Conservation (phyloP, 2,329 filamentous ascomycete genomes). For the Gremmenia infestans region DNA sequence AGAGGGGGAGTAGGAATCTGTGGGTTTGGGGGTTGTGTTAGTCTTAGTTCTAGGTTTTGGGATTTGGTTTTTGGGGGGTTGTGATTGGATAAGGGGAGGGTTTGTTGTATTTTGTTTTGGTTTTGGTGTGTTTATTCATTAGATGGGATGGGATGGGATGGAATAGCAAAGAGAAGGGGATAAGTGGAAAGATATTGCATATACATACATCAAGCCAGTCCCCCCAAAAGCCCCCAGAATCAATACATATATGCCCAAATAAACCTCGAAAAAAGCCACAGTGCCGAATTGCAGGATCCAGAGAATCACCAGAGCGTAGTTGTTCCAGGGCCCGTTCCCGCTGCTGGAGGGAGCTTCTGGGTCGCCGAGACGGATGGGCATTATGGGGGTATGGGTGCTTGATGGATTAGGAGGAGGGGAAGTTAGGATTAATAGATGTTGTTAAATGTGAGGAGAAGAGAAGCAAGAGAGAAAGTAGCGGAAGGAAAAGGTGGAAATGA, state of each 20-base stretch:
- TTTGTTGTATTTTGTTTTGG: too few relatives aligned
- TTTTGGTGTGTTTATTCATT: too few relatives aligned
- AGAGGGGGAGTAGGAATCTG: not conserved
- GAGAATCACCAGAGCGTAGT: not conserved
- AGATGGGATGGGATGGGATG: too few relatives aligned
- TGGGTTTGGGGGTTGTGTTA: not conserved
- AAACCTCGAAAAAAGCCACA: not conserved
- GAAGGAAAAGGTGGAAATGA: not conserved
- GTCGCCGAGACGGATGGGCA: constrained; percentile 1
- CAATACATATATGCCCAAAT: not conserved
- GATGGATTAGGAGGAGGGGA: not conserved
- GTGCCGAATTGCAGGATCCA: not conserved
- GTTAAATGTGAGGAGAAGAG: not conserved
- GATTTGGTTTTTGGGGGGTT: not conserved
- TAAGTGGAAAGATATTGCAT: too few relatives aligned
- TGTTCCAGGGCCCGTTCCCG: not conserved
- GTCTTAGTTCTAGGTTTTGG: too few relatives aligned
- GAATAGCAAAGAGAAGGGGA: too few relatives aligned
- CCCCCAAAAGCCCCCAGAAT: not conserved
- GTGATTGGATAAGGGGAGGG: not conserved
- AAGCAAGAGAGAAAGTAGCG: not conserved
- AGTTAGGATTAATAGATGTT: not conserved
- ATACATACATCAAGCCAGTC: not conserved
- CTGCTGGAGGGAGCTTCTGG: not conserved
- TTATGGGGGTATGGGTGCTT: not conserved